Base-by-base conservation (phyloP, 2,329 filamentous ascomycete species). In the Ophiostoma ulmi region DNA sequence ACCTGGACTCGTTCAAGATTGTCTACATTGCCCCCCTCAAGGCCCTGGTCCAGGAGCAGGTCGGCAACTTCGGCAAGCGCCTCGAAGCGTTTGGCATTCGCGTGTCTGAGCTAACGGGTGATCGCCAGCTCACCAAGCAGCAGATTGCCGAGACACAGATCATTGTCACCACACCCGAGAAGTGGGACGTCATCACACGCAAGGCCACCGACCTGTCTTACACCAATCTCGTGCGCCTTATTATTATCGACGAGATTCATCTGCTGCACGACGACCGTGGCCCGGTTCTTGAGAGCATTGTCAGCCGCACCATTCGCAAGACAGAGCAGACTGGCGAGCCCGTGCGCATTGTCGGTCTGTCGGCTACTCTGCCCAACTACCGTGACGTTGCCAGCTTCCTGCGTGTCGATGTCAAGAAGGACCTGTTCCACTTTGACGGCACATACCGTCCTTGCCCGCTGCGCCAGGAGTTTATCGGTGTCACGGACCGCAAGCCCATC, bases 191-290 rank as follows among this genome's bases (percentile, higher is more conserved):
- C 75, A 97, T 99, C 75, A 99, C 96, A 6, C 89, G 96, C 80
- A 99, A 99, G 80, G 94, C 94, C 7, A 97, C 94, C 1, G 96
- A 99, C 78, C 88, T 95, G 70, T 97, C 93, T 76, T 99, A 99
- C 80, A 99, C 94, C 20, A 97, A 96, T 76, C 87, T 99, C n/a
- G 95, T 99, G 36, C 90, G 94, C 55, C 86, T 99, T 13, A 90
- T 99, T 71, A 94, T 97, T 78, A 98, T 99, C 73, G 95, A 99
- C 76, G 95, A 99, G 80, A 98, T 99, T 75, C 95, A 99, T 84
- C 83, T 99, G 77, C 87, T 99, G 68, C 95, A 99, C 79, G 96
- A 99, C 78, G 95, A 99, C 75, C 91, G 95, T 85, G 95, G 95
- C 41, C 95, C 95, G 17, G 95, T 99, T 13, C 83, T 99, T 52